A percentile compares a stretch with the other conserved stretches of the same genome.
Evolutionary conservation across 345 rosid genomes (phyloP).

Genomic region (Eucalyptus curtisii): DNA sequence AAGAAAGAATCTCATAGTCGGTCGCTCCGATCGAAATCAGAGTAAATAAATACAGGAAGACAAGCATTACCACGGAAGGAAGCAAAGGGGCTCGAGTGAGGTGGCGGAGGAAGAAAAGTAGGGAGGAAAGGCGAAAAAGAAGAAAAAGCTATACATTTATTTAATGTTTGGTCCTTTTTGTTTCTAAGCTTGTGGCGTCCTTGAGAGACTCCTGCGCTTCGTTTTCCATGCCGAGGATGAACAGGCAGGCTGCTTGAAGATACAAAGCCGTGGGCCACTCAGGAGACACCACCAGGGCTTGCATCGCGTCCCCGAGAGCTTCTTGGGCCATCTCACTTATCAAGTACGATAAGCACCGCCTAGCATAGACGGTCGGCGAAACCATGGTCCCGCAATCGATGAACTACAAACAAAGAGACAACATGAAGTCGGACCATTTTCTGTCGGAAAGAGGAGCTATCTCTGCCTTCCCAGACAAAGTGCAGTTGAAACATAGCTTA

Average conservation of each 20-base stretch:
- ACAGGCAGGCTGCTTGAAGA: conserved; percentile 78
- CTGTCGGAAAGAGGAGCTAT: not conserved
- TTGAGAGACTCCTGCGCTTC: conserved; percentile 84
- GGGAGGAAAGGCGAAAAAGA: not conserved
- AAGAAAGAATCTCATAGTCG: not conserved
- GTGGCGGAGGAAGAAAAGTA: not conserved
- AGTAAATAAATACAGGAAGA: not conserved
- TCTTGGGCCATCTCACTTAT: conserved; percentile 60
- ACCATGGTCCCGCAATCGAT: conserved; percentile 82
- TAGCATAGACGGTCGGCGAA: conserved; percentile 76
- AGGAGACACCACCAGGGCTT: conserved; percentile 72
- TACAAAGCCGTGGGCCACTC: conserved; percentile 77
- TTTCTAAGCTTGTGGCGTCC: conserved; percentile 65
- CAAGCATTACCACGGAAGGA: not conserved
- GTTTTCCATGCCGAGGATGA: conserved; percentile 76
- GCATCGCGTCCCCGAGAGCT: conserved; percentile 90
- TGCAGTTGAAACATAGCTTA: not conserved
- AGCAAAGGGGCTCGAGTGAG: not conserved
- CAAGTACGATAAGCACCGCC: conserved; percentile 84
- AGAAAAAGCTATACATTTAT: conserved; percentile 25
- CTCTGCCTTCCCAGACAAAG: not conserved
- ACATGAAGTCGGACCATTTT: not conserved
- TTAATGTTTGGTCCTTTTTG: conserved; percentile 33
- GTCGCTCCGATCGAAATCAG: not conserved
- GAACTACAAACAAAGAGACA: conserved; percentile 26